phyloP scores from a whole-genome alignment of 495 filamentous ascomycete genomes.

The Penicillium pulvis region DNA sequence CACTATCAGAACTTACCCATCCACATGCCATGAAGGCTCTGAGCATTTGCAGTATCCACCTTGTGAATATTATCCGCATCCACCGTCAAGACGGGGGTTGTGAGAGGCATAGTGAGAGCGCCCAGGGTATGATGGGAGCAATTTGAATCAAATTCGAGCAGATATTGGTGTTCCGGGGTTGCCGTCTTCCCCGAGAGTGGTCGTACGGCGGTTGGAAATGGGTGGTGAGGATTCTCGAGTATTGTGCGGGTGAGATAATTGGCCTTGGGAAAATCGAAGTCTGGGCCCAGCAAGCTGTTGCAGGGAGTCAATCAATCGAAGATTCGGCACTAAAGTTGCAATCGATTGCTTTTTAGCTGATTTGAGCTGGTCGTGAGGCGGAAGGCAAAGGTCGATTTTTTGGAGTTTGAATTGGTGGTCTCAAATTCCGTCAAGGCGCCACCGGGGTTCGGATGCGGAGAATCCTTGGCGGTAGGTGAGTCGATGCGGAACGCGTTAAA shows the following conservation, averaged over 20 bases:
- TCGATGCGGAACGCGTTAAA: constrained; percentile 14
- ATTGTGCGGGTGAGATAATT: constrained; percentile 16
- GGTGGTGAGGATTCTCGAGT: constrained; percentile 26
- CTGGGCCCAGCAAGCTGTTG: constrained; percentile 18
- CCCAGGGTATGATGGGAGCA: constrained; percentile 21
- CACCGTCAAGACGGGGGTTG: constrained; percentile 76
- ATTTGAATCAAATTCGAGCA: constrained; percentile 4
- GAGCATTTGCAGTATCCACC: constrained; percentile 87
- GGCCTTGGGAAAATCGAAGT: constrained; percentile 21
- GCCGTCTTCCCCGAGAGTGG: constrained; percentile 55
- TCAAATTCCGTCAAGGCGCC: constrained; percentile 26
- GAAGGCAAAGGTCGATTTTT: constrained; percentile 1
- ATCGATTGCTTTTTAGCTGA: constrained; percentile 1
- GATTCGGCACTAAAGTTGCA: constrained; percentile 13
- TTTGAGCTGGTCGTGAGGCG: background rate
- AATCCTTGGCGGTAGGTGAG: constrained; percentile 9
- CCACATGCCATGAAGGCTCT: constrained; percentile 97
- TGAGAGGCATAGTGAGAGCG: constrained; percentile 59
- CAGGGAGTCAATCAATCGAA: constrained; percentile 25
- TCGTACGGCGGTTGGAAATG: constrained; percentile 50
- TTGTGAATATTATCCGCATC: constrained; percentile 87
- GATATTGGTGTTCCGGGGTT: constrained; percentile 46
- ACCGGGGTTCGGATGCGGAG: constrained; percentile 25
- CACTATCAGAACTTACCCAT: constrained; percentile 67
- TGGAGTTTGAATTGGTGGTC: constrained; percentile 6